Conservation (phyloP, 2,329 filamentous ascomycete genomes). For the Nakataea oryzae region DNA sequence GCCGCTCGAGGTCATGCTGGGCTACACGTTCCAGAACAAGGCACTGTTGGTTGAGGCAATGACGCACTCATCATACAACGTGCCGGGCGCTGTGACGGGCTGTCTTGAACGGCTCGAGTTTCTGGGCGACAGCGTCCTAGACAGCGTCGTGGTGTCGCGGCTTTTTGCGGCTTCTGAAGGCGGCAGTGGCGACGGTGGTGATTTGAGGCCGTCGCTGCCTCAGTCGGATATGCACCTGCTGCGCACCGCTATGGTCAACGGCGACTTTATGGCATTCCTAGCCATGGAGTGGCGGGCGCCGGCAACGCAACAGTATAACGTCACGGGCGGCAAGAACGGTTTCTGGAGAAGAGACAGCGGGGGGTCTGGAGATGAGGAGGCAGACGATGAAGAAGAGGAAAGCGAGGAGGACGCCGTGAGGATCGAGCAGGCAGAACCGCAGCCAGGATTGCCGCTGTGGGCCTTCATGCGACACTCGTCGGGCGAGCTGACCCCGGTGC, state of each 20-base stretch:
- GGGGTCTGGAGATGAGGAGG: no score
- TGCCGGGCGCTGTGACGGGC: constrained; percentile 25
- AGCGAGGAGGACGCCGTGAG: background rate
- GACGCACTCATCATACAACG: constrained; percentile 58
- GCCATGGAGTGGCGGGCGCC: constrained; percentile 46
- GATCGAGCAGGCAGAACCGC: constrained; percentile 19
- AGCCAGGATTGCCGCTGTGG: constrained; percentile 43
- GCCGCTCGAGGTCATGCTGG: constrained; percentile 54
- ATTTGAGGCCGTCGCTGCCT: constrained; percentile 22
- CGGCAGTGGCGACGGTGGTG: background rate
- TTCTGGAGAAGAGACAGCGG: background rate
- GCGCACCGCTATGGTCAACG: constrained; percentile 69
- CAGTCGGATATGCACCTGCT: constrained; percentile 62
- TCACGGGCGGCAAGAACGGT: background rate
- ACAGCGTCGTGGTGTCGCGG: constrained; percentile 59
- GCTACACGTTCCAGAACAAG: constrained; percentile 60
- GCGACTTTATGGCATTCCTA: constrained; percentile 67
- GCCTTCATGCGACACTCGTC: constrained; percentile 56
- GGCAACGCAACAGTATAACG: constrained; percentile 17
- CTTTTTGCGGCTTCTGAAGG: constrained; percentile 34
- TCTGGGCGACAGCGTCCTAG: constrained; percentile 76
- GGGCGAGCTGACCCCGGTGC: constrained; percentile 27
- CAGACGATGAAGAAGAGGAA: background rate
- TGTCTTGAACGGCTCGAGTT: constrained; percentile 73
- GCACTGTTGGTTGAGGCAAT: constrained; percentile 65